phyloP scores from a whole-genome alignment of 2,329 filamentous ascomycete genomes.

The Cladosporium phlei region DNA sequence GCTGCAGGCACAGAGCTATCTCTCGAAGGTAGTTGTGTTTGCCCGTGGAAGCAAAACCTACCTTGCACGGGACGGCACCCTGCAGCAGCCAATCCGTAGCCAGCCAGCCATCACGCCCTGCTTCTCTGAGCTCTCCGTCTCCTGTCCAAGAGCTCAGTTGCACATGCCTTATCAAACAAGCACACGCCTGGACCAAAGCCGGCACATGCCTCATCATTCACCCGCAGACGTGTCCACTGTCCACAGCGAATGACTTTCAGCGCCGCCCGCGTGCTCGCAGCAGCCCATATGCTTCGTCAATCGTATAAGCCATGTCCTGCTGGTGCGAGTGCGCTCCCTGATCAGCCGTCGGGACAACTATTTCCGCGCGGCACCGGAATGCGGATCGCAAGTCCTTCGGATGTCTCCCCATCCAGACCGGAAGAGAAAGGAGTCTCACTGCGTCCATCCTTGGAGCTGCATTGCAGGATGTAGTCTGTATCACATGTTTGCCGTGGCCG shows the following conservation, averaged over 20 bases:
- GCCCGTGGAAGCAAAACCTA: not conserved
- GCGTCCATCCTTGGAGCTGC: not conserved
- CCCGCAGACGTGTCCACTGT: not conserved
- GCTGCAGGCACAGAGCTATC: not conserved
- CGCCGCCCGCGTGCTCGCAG: not conserved
- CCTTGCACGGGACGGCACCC: not conserved
- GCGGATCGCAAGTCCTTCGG: conserved; percentile 8
- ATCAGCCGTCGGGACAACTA: conserved; percentile 1
- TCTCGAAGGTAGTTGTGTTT: conserved; percentile 1
- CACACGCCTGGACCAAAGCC: too few relatives aligned
- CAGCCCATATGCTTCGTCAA: not conserved
- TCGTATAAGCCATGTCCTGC: not conserved
- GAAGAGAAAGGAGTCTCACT: not conserved
- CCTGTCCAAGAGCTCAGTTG: not conserved
- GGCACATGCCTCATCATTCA: not conserved
- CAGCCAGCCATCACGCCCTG: not conserved
- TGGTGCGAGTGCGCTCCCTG: not conserved
- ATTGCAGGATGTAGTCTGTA: not conserved
- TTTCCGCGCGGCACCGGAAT: conserved; percentile 1
- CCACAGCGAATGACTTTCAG: not conserved
- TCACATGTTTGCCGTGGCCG: not conserved
- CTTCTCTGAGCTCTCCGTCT: not conserved
- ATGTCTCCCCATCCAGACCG: not conserved
- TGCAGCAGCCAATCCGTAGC: conserved; percentile 6
- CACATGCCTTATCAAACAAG: too few relatives aligned